phyloP scores from a whole-genome alignment of 345 rosid genomes.

The Salix exigua region DNA sequence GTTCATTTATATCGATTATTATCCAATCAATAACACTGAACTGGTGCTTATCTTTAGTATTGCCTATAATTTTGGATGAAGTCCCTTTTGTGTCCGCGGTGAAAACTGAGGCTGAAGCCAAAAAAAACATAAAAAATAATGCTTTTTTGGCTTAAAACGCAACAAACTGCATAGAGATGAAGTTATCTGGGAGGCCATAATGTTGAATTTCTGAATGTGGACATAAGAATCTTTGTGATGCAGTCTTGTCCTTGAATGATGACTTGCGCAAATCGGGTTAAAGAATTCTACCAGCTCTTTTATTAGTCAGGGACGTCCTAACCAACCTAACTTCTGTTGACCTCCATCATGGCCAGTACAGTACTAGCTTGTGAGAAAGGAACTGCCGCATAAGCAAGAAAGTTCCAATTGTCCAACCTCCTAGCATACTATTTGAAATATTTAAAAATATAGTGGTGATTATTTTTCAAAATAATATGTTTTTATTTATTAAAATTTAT shows the following conservation, averaged over 20 bases:
- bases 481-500: too few relatives aligned
- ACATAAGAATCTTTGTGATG: background rate
- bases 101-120: too few relatives aligned
- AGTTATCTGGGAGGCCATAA: too few relatives aligned
- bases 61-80: too few relatives aligned
- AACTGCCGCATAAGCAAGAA: background rate
- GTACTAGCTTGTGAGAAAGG: background rate
- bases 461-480: too few relatives aligned
- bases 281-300: background rate
- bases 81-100: too few relatives aligned
- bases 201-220: too few relatives aligned
- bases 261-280: background rate
- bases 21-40: background rate
- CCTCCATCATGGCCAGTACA: background rate
- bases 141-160: too few relatives aligned
- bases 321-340: background rate
- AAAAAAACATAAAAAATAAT: too few relatives aligned
- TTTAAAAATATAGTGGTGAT: too few relatives aligned
- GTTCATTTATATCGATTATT: background rate
- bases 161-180: too few relatives aligned
- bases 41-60: too few relatives aligned
- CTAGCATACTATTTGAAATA: background rate
- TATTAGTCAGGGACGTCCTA: background rate
- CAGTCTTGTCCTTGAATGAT: background rate
- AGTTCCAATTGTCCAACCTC: background rate